Evolutionary conservation across 805 yeast genomes (phyloP), one percentile per base, ranked within the genome.

Genomic region (Nakazawaea siamensis): DNA sequence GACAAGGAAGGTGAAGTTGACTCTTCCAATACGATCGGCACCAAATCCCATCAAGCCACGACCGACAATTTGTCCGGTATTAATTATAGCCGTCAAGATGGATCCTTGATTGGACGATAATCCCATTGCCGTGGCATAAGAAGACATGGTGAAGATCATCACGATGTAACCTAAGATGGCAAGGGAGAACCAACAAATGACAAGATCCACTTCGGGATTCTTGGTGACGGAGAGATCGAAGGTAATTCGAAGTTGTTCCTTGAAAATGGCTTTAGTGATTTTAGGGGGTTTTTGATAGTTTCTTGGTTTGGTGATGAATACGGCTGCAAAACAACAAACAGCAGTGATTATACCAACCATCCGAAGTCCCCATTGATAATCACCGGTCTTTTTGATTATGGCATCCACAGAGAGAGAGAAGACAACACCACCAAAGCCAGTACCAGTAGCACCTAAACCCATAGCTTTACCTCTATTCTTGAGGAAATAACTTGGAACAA

Each of bases 401-500:
- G 49, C 50, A 33, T 60, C 58, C 27, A 54, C 50, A 0, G 60
- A 54, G 16, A 64, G 40, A 29, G 58, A 55, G 27, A 51, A 50
- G 3, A 49, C 31, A 12, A 64, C 50, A 28, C 71, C 71, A 18
- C 73, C 71, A 5, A 54, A 39, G 18, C 73, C 71, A 4, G 62
- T 52, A 2, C 70, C 71, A 1, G 57, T 43, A 16, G 60, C 54
- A 12, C 56, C 55, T 4, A 65, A 35, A 8, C 68, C 63, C 27
- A 49, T 47, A 0, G 70, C 68, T 11, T 58, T 18, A 1, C 73
- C 69, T 35, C 72, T 55, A 21, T 55, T 57, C 21, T 62, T 60
- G 29, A 66, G 50, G 48, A 75, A 75, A 79, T 79, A 75, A 7
- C 67, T 57, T 0, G 80, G 72, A 17, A 75, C 42, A 4, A 70